Percentiles rank a stretch among this genome's conserved stretches.
phyloP scores from a whole-genome alignment of 2,329 filamentous ascomycete species.

The Fusarium armeniacum region DNA sequence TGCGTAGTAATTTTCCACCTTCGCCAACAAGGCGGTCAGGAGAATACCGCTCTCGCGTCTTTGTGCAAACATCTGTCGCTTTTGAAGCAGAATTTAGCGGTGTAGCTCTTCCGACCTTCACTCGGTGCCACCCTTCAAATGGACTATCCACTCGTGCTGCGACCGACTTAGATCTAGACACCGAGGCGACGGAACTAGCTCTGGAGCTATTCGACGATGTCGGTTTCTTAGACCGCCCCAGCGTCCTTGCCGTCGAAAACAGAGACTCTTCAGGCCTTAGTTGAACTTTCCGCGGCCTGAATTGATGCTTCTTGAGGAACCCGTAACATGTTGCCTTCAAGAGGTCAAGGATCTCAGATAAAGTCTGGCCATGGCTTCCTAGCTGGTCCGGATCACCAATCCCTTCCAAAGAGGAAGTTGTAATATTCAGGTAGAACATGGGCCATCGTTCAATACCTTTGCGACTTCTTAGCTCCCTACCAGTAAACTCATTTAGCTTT shows the following conservation, averaged over 20 bases:
- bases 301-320: slow-evolving; percentile 81
- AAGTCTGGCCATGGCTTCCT: slow-evolving; percentile 61
- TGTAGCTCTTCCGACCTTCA: slow-evolving; percentile 51
- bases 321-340: slow-evolving; percentile 77
- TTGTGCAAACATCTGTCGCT: slow-evolving; percentile 9
- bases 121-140: slow-evolving; percentile 57
- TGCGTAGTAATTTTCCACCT: slow-evolving; percentile 59
- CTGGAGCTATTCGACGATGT: slow-evolving; percentile 34
- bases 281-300: slow-evolving; percentile 66
- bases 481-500: slow-evolving; percentile 64
- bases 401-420: slow-evolving; percentile 54
- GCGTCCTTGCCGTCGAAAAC: slow-evolving; percentile 46
- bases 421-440: slow-evolving; percentile 86
- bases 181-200: slow-evolving; percentile 26
- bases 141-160: slow-evolving; percentile 36
- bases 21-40: slow-evolving; percentile 56
- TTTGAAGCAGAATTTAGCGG: slow-evolving; percentile 10
- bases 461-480: slow-evolving; percentile 64
- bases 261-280: slow-evolving; percentile 43
- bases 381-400: slow-evolving; percentile 57
- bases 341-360: slow-evolving; percentile 70
- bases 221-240: slow-evolving; percentile 36
- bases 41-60: background rate
- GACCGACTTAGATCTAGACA: slow-evolving; percentile 7
- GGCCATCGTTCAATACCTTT: slow-evolving; percentile 84